A percentile compares a stretch with the other conserved stretches of the same genome.
Evolutionary conservation across 1,139 yeast species (phyloP).

Genomic region (Scheffersomyces segobiensis): DNA sequence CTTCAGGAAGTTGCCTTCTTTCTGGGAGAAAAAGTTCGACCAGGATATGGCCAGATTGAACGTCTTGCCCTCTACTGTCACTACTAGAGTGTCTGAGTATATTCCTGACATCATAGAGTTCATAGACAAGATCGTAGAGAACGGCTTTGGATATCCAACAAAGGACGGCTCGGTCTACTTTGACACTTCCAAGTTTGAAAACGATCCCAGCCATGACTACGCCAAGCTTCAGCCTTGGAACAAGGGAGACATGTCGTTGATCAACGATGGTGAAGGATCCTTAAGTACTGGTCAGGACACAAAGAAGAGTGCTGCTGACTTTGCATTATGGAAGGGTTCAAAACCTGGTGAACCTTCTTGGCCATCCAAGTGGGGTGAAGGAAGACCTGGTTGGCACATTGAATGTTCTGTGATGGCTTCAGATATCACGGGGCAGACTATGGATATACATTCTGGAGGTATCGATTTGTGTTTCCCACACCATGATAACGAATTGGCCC

Average conservation of each 20-base stretch:
- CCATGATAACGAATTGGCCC: constrained; percentile 97
- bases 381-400: constrained; percentile 99
- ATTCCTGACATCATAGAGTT: constrained; percentile 86
- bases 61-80: constrained; percentile 79
- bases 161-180: constrained; percentile 92
- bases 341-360: constrained; percentile 98
- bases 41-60: constrained; percentile 83
- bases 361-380: constrained; percentile 95
- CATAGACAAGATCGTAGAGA: constrained; percentile 69
- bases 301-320: constrained; percentile 78
- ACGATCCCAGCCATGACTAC: constrained; percentile 69
- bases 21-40: constrained; percentile 85
- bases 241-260: constrained; percentile 80
- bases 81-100: constrained; percentile 96
- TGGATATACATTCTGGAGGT: constrained; percentile 98
- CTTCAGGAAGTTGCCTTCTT: constrained; percentile 80
- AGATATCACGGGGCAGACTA: constrained; percentile 74
- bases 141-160: constrained; percentile 84
- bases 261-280: constrained; percentile 96
- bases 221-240: constrained; percentile 99
- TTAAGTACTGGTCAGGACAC: constrained; percentile 52
- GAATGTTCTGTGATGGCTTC: constrained; percentile 99
- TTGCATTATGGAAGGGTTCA: constrained; percentile 95
- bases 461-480: constrained; percentile 98
- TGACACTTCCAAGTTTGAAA: constrained; percentile 82